Base-by-base conservation (phyloP, 176 grass and related monocot species). In the Aegilops umbellulata region DNA sequence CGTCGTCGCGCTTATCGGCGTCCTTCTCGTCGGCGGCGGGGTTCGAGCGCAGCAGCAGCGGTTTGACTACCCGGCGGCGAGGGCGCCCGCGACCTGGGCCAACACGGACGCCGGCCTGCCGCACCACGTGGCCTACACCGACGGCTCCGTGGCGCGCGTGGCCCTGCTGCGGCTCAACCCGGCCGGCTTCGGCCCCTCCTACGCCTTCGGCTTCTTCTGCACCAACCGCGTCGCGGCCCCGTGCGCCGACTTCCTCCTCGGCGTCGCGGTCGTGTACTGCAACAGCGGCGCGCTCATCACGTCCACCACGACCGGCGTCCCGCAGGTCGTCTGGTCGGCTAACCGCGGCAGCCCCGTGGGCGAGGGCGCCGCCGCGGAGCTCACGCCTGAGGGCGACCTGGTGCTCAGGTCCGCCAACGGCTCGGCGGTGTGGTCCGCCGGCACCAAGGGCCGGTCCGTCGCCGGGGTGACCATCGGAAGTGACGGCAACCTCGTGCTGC, bases 151-250 rank as follows among this genome's bases (percentile, higher is more conserved):
- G 74, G 80, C 75, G 34, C 84, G 89, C 42, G 73, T 79, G 5
- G 84, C 64, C 13, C 74, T 90, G 63, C 89, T 90, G 6, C 84
- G 84, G 0, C 84, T 87, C 74, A 90, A 90, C 84, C 80, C 89
- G 4, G 80, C 74, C 6, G 44, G 84, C 19, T 58, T 26, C 31
- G 89, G 88, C 1, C 88, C 88, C 2, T 90, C 88, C 19, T 90
- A 74, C 74, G 88, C 88, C 13, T 86, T 83, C 57, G 89, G 89
- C 46, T 91, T 91, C 81, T 88, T 88, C 86, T 91, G 86, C 90
- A 86, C 78, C 78, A 63, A 77, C 79, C 83, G 19, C 55, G n/a
- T 44, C 46, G 23, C 19, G 6, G 4, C 76, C 7, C 55, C 84
- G 0, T 90, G 89, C 84, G 0, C 41, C 41, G 62, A 74, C 35